Percentiles rank a stretch among this genome's conserved stretches.
Conservation (phyloP, 1,139 yeast genomes). For the Saccharomyces pastorianus region DNA sequence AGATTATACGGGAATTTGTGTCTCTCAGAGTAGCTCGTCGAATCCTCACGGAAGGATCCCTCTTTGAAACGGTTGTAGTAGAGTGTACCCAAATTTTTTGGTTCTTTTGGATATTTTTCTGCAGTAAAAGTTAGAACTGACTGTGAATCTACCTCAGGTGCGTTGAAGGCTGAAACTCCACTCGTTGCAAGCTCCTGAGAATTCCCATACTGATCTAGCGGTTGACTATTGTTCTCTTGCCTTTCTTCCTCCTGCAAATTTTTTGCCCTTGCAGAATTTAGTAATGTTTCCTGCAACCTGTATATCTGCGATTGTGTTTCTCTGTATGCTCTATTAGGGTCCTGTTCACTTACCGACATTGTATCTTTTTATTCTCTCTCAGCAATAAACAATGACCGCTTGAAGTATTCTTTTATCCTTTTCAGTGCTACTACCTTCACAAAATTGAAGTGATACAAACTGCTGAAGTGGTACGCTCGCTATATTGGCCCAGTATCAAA, state of each 20-base stretch:
- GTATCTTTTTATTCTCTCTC: not conserved
- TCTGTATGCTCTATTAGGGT: conserved; percentile 21
- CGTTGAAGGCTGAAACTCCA: conserved; percentile 1
- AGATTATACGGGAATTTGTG: conserved; percentile 15
- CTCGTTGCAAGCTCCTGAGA: not conserved
- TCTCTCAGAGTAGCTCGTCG: not conserved
- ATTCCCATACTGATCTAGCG: not conserved
- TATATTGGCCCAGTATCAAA: no score
- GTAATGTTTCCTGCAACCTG: conserved; percentile 28
- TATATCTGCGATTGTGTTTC: conserved; percentile 29
- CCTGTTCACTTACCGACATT: conserved; percentile 4
- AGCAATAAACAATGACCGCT: not conserved
- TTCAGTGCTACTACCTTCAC: no score
- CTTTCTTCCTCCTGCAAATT: not conserved
- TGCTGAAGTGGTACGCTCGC: no score
- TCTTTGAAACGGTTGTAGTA: conserved; percentile 20
- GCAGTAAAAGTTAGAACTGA: conserved; percentile 10
- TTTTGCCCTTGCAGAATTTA: conserved; percentile 20
- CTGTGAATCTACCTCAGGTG: conserved; percentile 10
- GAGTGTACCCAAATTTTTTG: conserved; percentile 15
- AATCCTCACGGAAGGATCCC: conserved; percentile 11
- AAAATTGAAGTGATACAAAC: no score
- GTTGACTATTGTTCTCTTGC: not conserved
- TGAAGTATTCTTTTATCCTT: no score
- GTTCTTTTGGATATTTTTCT: conserved; percentile 10